Conservation (phyloP, 2,329 filamentous ascomycete species). For the Fusarium sp. region DNA sequence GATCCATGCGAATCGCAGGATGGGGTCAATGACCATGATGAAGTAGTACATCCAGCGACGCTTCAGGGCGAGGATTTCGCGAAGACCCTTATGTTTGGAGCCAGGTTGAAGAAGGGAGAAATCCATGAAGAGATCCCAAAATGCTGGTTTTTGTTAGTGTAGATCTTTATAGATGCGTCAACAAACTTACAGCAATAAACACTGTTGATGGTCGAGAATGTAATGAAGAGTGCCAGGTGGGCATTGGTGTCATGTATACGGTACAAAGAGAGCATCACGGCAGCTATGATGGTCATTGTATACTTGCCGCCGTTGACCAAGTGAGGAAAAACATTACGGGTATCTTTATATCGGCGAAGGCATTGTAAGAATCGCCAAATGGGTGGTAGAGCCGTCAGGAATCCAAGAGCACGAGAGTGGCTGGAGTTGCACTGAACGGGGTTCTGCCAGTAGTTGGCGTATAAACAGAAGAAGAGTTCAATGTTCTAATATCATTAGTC, state of each 20-base stretch:
- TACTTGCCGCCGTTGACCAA: constrained; percentile 95
- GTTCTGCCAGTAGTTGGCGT: constrained; percentile 80
- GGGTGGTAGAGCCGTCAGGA: constrained; percentile 84
- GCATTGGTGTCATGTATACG: constrained; percentile 73
- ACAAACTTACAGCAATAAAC: constrained; percentile 77
- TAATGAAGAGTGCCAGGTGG: constrained; percentile 79
- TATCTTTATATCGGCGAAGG: constrained; percentile 88
- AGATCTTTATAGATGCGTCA: background rate
- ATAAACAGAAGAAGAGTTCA: constrained; percentile 94
- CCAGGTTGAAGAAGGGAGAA: constrained; percentile 89
- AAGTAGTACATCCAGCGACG: constrained; percentile 84
- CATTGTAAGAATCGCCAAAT: constrained; percentile 95
- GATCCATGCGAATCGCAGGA: constrained; percentile 94
- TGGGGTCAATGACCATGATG: constrained; percentile 84
- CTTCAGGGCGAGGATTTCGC: constrained; percentile 84
- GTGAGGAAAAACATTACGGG: constrained; percentile 88
- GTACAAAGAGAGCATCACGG: constrained; percentile 83
- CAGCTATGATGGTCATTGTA: constrained; percentile 82
- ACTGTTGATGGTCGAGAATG: constrained; percentile 83
- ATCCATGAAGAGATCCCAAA: constrained; percentile 98
- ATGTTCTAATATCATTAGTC: constrained; percentile 72
- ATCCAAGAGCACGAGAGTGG: constrained; percentile 85
- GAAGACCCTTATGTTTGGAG: constrained; percentile 74
- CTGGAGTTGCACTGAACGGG: constrained; percentile 85
- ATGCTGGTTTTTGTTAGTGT: constrained; percentile 58